Evolutionary conservation across 2,329 filamentous ascomycete genomes (phyloP), one percentile per base, ranked within the genome.

Genomic region (Fusarium circinatum): DNA sequence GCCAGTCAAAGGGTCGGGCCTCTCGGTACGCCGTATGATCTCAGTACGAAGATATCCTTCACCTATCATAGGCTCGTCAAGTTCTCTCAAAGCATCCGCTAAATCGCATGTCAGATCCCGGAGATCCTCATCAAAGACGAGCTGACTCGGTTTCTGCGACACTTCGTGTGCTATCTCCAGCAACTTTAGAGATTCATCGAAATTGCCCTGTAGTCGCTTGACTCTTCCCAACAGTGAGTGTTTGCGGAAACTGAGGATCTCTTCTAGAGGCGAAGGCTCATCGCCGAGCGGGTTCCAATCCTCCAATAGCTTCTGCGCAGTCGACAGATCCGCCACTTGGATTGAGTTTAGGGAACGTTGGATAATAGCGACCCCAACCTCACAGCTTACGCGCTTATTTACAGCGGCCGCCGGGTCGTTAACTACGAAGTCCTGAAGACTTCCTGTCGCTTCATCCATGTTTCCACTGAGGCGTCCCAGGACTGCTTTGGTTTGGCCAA

Each of bases 61-160:
- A 22, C 69, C 70, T n/a, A 28, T 34, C 41, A 32, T 39, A 36
- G 74, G 64, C 12, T 75, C 47, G 49, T 74, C 57, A 28, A 76
- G 74, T 24, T 76, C 74, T 42, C 74, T 62, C 13, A 76, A 32
- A 32, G 74, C 61, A 55, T 76, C 74, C 7, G 74, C 74, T n/a
- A 73, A 70, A 22, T 76, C 72, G 49, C 74, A 75, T 28, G 58
- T 71, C 30, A 76, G 60, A 51, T 76, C 74, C 11, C 74, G 65
- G 10, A 75, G 58, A 44, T 75, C 65, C 44, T 76, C 74, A 17
- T 76, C 72, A 24, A 76, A 73, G 26, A 73, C 28, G 20, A 76
- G 52, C 15, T 58, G 59, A 47, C 55, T 47, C 20, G 34, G 51
- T 36, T 69, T 54, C 47, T 63, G 54, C 41, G 65, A 65, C 41